Evolutionary conservation across 331 rosid genomes (phyloP).

Genomic region (Cydonia oblonga): DNA sequence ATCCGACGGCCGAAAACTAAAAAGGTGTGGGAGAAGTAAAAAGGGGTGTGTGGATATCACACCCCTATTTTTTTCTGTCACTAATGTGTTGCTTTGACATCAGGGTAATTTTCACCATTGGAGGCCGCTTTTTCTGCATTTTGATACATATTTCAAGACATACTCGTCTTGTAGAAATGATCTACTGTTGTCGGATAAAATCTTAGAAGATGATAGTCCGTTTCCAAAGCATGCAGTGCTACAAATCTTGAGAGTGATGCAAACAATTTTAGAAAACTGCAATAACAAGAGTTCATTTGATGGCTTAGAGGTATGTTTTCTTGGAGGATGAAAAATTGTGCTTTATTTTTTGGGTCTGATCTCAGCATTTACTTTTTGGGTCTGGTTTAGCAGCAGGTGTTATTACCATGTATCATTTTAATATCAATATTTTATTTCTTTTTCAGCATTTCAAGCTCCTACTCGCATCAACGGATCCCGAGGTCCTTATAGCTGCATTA

Average conservation of each 20-base stretch:
- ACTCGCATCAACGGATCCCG: slow-evolving; percentile 91
- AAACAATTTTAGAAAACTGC: slow-evolving; percentile 82
- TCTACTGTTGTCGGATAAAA: slow-evolving; percentile 68
- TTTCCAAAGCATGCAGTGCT: slow-evolving; percentile 85
- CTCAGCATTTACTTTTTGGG: neutral
- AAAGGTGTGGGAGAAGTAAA: too few relatives aligned
- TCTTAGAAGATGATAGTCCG: slow-evolving; percentile 72
- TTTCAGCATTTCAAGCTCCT: slow-evolving; percentile 92
- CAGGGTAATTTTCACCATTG: slow-evolving; percentile 99
- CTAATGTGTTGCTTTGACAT: slow-evolving; percentile 21
- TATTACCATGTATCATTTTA: neutral
- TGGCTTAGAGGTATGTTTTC: slow-evolving; percentile 81
- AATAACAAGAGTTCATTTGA: slow-evolving; percentile 87
- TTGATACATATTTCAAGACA: slow-evolving; percentile 94
- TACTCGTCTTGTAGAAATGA: slow-evolving; percentile 76
- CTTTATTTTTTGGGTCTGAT: neutral
- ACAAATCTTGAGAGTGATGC: slow-evolving; percentile 94
- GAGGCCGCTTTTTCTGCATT: slow-evolving; percentile 91
- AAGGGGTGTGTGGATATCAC: too few relatives aligned
- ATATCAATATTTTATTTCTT: slow-evolving; percentile 3
- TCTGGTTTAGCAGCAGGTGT: neutral
- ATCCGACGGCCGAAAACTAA: too few relatives aligned
- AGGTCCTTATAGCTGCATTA: slow-evolving; percentile 68
- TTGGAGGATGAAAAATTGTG: neutral
- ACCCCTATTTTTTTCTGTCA: neutral